phyloP scores from a whole-genome alignment of 805 yeast species.

The Pichia eremophila region DNA sequence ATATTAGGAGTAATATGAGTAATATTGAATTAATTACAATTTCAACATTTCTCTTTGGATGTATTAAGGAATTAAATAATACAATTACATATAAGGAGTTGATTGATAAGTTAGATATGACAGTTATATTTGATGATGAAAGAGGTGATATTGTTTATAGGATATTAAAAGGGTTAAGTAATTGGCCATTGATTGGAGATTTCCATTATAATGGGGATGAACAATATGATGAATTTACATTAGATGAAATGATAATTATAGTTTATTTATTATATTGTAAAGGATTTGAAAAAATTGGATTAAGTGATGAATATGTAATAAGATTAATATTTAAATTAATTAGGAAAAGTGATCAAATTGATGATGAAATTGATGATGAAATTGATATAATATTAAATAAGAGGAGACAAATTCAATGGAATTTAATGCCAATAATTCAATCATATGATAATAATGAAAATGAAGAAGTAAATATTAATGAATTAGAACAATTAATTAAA shows the following conservation, averaged over 20 bases:
- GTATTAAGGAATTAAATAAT: neutral
- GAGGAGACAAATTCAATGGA: constrained; percentile 21
- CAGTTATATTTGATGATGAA: constrained; percentile 12
- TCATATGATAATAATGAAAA: constrained; percentile 28
- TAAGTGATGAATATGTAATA: neutral
- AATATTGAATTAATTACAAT: constrained; percentile 5
- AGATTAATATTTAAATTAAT: neutral
- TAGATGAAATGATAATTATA: constrained; percentile 2
- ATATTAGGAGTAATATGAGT: neutral
- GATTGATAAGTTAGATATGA: neutral
- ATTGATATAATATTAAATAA: constrained; percentile 17
- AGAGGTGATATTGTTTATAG: constrained; percentile 3
- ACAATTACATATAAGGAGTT: neutral
- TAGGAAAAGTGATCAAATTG: neutral
- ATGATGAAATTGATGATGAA: neutral
- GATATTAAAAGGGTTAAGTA: constrained; percentile 2
- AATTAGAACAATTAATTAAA: neutral
- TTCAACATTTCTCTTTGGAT: constrained; percentile 2
- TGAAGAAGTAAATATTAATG: neutral
- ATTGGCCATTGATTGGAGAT: constrained; percentile 6
- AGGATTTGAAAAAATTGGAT: neutral
- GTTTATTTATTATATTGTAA: constrained; percentile 1
- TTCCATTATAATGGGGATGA: neutral
- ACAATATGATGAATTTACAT: neutral
- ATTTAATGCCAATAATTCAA: constrained; percentile 28